Conservation (phyloP, 1,284 basidiomycete genomes). For the Tetrapyrgos nigripes region DNA sequence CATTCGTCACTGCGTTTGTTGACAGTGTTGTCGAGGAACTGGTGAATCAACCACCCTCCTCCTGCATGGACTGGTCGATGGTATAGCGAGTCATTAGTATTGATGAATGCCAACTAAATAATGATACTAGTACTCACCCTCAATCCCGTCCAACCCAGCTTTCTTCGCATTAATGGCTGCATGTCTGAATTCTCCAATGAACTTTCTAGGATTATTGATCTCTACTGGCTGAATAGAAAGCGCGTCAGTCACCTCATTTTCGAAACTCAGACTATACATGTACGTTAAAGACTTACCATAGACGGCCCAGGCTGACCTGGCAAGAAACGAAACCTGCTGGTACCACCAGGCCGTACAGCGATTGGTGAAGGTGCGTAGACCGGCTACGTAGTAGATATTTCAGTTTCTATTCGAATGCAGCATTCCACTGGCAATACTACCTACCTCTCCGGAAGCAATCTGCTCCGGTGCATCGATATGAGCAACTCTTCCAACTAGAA, state of each 20-base stretch:
- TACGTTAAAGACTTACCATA: conserved; percentile 3
- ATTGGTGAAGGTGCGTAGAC: conserved; percentile 25
- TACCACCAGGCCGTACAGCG: conserved; percentile 20
- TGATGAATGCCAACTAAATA: too few relatives aligned
- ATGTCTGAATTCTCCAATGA: conserved; percentile 52
- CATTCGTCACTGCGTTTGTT: conserved; percentile 67
- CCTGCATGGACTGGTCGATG: conserved; percentile 45
- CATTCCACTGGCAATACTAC: conserved; percentile 25
- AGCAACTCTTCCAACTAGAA: conserved; percentile 39
- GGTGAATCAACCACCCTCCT: conserved; percentile 57
- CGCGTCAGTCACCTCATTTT: not conserved
- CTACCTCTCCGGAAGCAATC: conserved; percentile 39
- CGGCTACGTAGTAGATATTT: not conserved
- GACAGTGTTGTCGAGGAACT: conserved; percentile 59
- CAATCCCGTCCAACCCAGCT: conserved; percentile 73
- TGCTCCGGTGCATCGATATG: conserved; percentile 44
- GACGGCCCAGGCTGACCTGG: not conserved
- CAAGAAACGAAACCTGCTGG: conserved; percentile 31
- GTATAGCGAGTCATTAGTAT: too few relatives aligned
- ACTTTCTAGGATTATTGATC: conserved; percentile 43
- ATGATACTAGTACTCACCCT: conserved; percentile 45
- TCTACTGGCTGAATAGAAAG: conserved; percentile 40
- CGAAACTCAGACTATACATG: too few relatives aligned
- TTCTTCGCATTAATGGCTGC: conserved; percentile 61
- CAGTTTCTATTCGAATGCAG: conserved; percentile 37